Conservation (phyloP, 352 stramenopile species). For the Phytophthora cactorum region DNA sequence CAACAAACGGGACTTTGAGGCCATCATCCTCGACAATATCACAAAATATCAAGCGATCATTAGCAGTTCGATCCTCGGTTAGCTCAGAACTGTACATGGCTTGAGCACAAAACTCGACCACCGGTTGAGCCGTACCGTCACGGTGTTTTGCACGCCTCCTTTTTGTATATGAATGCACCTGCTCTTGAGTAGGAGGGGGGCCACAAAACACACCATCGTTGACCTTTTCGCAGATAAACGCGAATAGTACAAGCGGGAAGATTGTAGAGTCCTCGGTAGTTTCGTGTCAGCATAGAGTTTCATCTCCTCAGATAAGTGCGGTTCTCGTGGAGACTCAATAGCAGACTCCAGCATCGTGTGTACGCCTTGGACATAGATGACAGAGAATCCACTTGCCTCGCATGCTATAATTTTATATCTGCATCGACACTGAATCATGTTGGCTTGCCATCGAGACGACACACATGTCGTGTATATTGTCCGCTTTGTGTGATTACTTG, state of each 20-base stretch:
- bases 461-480: no score
- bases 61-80: neutral
- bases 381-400: neutral
- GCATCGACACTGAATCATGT: no score
- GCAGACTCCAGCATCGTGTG: neutral
- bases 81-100: neutral
- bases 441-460: no score
- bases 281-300: neutral
- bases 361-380: neutral
- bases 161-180: neutral
- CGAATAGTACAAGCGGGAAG: neutral
- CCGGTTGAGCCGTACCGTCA: neutral
- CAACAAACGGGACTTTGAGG: no score
- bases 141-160: neutral
- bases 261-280: neutral
- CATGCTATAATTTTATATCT: no score
- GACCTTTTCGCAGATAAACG: neutral
- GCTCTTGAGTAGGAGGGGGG: neutral
- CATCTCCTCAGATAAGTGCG: slow-evolving; percentile 1
- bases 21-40: neutral
- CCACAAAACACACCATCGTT: neutral
- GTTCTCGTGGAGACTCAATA: neutral
- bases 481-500: no score
- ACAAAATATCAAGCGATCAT: neutral
- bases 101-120: neutral